Evolutionary conservation across 73 alveolate genomes (phyloP).

Genomic region (Symbiodinium pilosum): DNA sequence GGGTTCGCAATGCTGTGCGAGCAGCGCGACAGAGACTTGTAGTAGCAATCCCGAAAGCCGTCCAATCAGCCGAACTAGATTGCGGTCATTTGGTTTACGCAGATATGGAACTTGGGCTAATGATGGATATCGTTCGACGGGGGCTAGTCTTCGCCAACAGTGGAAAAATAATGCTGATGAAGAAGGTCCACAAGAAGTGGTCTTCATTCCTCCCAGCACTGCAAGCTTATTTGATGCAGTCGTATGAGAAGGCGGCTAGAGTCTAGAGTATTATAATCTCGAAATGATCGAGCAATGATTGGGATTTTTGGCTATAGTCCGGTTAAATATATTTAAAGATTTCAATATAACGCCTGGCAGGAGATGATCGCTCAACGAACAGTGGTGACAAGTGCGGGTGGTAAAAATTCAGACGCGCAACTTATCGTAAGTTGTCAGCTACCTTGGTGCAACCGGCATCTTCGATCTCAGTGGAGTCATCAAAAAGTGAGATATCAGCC

Average conservation of each 20-base stretch:
- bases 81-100: background rate
- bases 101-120: background rate
- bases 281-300: background rate
- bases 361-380: background rate
- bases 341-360: background rate
- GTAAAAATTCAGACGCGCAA: background rate
- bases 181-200: slow-evolving; percentile 11
- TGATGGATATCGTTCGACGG: background rate
- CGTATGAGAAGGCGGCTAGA: background rate
- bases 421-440: background rate
- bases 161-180: background rate
- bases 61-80: background rate
- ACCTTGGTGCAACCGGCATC: background rate
- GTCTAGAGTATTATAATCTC: background rate
- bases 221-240: background rate
- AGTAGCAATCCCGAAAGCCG: background rate
- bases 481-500: background rate
- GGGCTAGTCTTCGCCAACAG: background rate
- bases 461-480: background rate
- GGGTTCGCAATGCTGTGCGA: background rate
- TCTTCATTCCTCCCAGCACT: background rate
- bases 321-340: background rate
- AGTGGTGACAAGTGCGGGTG: background rate
- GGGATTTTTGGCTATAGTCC: background rate
- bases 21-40: background rate